Percentiles rank a stretch among this genome's conserved stretches.
Evolutionary conservation across 2,329 filamentous ascomycete species (phyloP).

Genomic region (Aspergillus ochraceus): DNA sequence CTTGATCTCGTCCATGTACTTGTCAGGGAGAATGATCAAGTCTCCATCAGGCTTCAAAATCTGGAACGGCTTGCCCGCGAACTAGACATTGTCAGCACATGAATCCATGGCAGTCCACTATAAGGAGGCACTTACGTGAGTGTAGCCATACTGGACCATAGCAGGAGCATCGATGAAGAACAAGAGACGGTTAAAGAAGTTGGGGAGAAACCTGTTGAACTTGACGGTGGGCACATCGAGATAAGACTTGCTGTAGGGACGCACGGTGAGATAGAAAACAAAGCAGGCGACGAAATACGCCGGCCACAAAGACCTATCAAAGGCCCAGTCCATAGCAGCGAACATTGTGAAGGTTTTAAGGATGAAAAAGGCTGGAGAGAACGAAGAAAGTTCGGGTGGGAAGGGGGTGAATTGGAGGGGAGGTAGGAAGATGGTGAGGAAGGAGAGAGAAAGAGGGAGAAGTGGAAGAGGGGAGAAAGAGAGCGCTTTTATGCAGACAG

Average conservation of each 20-base stretch:
- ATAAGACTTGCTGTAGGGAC: not conserved
- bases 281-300: not conserved
- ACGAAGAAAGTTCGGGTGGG: not conserved
- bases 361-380: not conserved
- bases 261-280: not conserved
- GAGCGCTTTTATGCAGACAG: not conserved
- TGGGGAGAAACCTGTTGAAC: slow-evolving; percentile 21
- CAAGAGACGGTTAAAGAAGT: slow-evolving; percentile 26
- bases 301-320: not conserved
- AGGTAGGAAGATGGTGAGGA: not conserved
- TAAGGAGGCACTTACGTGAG: slow-evolving; percentile 24
- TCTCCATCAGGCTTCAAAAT: slow-evolving; percentile 31
- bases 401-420: not conserved
- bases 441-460: not conserved
- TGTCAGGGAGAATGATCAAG: slow-evolving; percentile 27
- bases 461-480: not conserved
- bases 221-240: slow-evolving; percentile 24
- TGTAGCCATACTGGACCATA: slow-evolving; percentile 28
- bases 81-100: slow-evolving; percentile 20
- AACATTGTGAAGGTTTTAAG: not conserved
- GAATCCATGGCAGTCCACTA: too few species aligned
- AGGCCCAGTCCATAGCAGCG: not conserved
- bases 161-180: slow-evolving; percentile 23
- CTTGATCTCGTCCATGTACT: slow-evolving; percentile 27
- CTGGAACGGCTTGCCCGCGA: slow-evolving; percentile 26